These are phyloP conservation scores for Ceratocystis ficicola DNA, from an alignment of 2,329 filamentous ascomycete species.

Conservation along the genomic window DNA sequence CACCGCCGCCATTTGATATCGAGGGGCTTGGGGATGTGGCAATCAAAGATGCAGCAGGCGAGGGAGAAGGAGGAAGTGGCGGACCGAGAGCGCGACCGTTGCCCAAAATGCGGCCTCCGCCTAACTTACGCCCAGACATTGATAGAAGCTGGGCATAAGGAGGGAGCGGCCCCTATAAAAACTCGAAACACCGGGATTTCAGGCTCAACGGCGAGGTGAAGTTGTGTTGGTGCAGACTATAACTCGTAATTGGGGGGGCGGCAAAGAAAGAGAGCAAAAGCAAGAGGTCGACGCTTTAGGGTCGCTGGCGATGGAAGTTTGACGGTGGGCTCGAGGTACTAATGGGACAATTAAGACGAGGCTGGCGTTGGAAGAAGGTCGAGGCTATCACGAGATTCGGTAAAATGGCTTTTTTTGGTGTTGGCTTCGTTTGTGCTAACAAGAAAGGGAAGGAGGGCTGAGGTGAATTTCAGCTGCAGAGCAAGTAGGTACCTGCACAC, in stretches of 20 bases:
- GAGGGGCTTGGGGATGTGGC: slow-evolving; percentile 18
- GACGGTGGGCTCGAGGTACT: too few species aligned
- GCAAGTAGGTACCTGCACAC: background rate
- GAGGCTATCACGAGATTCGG: background rate
- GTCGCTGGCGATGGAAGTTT: too few species aligned
- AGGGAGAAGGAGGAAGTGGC: slow-evolving; percentile 32
- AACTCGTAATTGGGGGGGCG: background rate
- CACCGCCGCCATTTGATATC: slow-evolving; percentile 9
- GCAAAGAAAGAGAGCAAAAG: too few species aligned
- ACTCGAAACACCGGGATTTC: background rate
- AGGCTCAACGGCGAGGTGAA: background rate
- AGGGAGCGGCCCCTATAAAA: background rate
- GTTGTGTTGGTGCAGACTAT: background rate
- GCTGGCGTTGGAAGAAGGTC: background rate
- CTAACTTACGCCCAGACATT: slow-evolving; percentile 79
- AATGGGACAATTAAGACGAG: background rate
- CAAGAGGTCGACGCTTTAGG: too few species aligned
- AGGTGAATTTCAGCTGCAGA: background rate
- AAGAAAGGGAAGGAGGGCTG: background rate
- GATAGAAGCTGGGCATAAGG: slow-evolving; percentile 19
- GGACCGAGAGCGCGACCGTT: slow-evolving; percentile 73
- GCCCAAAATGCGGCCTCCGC: slow-evolving; percentile 82
- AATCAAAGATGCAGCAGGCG: slow-evolving; percentile 31
- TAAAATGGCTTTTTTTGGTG: background rate
- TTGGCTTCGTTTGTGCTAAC: background rate